Evolutionary conservation across 495 filamentous ascomycete genomes (phyloP).

Genomic region (Penicillium silybi): DNA sequence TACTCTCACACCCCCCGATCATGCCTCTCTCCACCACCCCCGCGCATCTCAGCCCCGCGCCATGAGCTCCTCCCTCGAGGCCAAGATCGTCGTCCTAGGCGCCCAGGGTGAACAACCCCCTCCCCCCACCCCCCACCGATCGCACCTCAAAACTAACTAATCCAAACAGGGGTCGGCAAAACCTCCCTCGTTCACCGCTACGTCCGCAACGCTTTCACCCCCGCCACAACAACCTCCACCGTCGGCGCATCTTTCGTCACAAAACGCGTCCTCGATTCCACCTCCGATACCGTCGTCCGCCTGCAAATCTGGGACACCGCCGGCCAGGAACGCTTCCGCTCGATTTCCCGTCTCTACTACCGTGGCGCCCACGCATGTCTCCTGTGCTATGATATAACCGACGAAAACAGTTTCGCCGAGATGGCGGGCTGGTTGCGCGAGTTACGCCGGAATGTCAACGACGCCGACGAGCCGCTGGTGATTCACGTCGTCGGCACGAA

Average conservation of each 20-base stretch:
- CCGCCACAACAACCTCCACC: conserved; percentile 68
- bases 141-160: background rate
- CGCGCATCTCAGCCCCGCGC: conserved; percentile 31
- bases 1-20: conserved; percentile 31
- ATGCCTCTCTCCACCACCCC: conserved; percentile 10
- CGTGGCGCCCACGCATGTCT: conserved; percentile 91
- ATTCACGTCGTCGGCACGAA: conserved; percentile 97
- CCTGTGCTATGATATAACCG: conserved; percentile 91
- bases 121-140: background rate
- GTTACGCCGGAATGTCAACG: conserved; percentile 61
- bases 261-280: conserved; percentile 82
- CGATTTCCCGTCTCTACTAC: conserved; percentile 92
- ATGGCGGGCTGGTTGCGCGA: conserved; percentile 92
- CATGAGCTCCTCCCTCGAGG: conserved; percentile 77
- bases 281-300: conserved; percentile 73
- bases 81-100: conserved; percentile 88
- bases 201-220: conserved; percentile 71
- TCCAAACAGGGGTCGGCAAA: conserved; percentile 75
- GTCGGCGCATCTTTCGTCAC: conserved; percentile 93
- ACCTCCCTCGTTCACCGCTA: conserved; percentile 87
- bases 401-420: conserved; percentile 79
- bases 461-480: conserved; percentile 61
- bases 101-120: conserved; percentile 58
- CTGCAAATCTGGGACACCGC: conserved; percentile 94
- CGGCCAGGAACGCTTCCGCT: conserved; percentile 92